Conservation (phyloP, 495 filamentous ascomycete species). For the Neurospora sp. region DNA sequence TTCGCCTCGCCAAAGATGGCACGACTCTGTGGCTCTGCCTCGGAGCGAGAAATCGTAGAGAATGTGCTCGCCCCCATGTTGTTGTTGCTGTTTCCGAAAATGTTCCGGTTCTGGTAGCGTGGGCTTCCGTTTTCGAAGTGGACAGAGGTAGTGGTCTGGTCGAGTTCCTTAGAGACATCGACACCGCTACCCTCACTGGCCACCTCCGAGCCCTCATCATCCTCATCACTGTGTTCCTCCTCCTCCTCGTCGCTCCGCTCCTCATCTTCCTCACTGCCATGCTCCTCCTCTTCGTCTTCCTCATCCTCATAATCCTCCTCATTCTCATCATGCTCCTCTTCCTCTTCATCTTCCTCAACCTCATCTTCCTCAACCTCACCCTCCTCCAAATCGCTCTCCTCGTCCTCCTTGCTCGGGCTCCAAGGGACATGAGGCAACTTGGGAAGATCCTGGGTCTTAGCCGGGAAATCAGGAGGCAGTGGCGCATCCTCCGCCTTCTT, state of each 20-base stretch:
- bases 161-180: constrained; percentile 59
- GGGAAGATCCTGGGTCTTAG: constrained; percentile 5
- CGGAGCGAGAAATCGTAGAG: constrained; percentile 37
- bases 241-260: constrained; percentile 26
- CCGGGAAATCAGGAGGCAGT: constrained; percentile 14
- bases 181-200: constrained; percentile 50
- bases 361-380: constrained; percentile 22
- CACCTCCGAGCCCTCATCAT: constrained; percentile 34
- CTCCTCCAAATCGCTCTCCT: constrained; percentile 14
- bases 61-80: constrained; percentile 28
- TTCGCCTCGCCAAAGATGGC: constrained; percentile 58
- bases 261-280: constrained; percentile 16
- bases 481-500: constrained; percentile 10
- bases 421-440: constrained; percentile 15
- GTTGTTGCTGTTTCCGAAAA: not conserved
- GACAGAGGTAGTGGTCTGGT: constrained; percentile 32
- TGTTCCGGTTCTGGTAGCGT: not conserved
- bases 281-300: constrained; percentile 17
- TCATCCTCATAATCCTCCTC: constrained; percentile 24
- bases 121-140: not conserved
- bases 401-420: constrained; percentile 12
- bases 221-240: constrained; percentile 31
- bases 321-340: constrained; percentile 25
- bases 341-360: constrained; percentile 21
- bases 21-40: constrained; percentile 30